A percentile compares a stretch with the other conserved stretches of the same genome.
These are phyloP conservation scores for Vicia faba DNA, from an alignment of 306 rosid genomes.

Conservation along the genomic window DNA sequence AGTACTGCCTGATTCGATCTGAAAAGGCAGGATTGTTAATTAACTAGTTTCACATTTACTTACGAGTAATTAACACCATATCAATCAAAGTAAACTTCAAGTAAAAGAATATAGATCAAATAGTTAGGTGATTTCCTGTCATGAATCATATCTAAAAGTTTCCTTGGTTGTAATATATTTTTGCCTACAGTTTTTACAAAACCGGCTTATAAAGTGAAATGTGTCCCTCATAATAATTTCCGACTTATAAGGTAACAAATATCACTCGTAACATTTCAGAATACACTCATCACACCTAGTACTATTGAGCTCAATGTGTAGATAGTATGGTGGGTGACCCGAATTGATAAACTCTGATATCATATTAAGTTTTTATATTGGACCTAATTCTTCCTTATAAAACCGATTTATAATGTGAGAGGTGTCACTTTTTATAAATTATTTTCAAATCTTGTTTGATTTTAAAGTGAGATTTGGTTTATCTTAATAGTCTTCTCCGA, in stretches of 20 bases:
- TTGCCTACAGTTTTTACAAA: neutral
- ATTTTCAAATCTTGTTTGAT: neutral
- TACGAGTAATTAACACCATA: neutral
- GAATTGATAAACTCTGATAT: neutral
- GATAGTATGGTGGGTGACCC: no score
- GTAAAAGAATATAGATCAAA: neutral
- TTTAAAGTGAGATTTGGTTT: no score
- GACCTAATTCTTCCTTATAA: no score
- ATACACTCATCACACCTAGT: no score
- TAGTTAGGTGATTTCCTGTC: neutral
- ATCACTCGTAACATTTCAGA: no score
- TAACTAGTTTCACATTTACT: conserved; percentile 19
- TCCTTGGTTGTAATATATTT: neutral
- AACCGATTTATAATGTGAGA: neutral
- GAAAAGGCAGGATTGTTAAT: conserved; percentile 40
- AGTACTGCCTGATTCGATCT: conserved; percentile 93
- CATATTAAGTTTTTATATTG: neutral
- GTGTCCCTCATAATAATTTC: no score
- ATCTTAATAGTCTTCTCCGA: no score
- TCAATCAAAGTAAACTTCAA: no score
- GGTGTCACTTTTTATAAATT: conserved; percentile 3
- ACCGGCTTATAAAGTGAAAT: no score
- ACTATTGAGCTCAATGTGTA: no score
- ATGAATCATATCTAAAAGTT: conserved; percentile 5
- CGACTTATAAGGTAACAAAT: no score